Evolutionary conservation across 2,329 filamentous ascomycete species (phyloP).

Genomic region (Bipolaris cookei): DNA sequence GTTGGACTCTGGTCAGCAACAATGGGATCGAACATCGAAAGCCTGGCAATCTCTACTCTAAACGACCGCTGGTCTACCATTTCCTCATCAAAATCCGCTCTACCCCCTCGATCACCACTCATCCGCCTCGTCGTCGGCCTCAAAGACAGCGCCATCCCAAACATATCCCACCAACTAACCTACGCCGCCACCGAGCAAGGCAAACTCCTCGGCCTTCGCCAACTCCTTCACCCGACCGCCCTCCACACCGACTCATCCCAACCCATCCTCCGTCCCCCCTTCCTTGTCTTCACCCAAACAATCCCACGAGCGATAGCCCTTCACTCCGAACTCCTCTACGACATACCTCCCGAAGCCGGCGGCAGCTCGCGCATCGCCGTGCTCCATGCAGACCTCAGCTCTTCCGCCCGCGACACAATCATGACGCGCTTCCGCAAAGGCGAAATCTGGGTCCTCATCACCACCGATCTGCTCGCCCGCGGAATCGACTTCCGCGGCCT

Average conservation of each 20-base stretch:
- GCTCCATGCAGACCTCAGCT: constrained; percentile 84
- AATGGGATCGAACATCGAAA: constrained; percentile 92
- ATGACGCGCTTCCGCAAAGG: constrained; percentile 91
- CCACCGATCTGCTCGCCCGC: constrained; percentile 88
- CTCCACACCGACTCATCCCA: constrained; percentile 54
- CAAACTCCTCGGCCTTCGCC: constrained; percentile 88
- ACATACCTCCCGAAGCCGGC: constrained; percentile 87
- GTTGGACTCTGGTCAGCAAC: constrained; percentile 94
- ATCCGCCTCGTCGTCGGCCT: constrained; percentile 91
- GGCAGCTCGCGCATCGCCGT: constrained; percentile 85
- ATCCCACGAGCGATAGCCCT: constrained; percentile 88
- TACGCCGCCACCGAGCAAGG: constrained; percentile 94
- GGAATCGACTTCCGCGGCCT: constrained; percentile 95
- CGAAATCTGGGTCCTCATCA: constrained; percentile 96
- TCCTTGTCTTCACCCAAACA: constrained; percentile 95
- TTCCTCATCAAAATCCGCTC: constrained; percentile 50
- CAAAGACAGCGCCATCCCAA: constrained; percentile 94
- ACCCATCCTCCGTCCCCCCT: constrained; percentile 75
- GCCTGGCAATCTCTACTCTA: constrained; percentile 70
- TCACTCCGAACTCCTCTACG: constrained; percentile 88
- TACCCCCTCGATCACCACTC: constrained; percentile 56
- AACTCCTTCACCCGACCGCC: constrained; percentile 79
- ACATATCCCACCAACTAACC: constrained; percentile 84
- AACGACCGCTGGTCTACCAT: constrained; percentile 45
- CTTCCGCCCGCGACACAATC: constrained; percentile 74